A percentile compares a stretch with the other conserved stretches of the same genome.
These are phyloP conservation scores for Achaetomiella virescens DNA, from an alignment of 495 filamentous ascomycete genomes.

Conservation along the genomic window DNA sequence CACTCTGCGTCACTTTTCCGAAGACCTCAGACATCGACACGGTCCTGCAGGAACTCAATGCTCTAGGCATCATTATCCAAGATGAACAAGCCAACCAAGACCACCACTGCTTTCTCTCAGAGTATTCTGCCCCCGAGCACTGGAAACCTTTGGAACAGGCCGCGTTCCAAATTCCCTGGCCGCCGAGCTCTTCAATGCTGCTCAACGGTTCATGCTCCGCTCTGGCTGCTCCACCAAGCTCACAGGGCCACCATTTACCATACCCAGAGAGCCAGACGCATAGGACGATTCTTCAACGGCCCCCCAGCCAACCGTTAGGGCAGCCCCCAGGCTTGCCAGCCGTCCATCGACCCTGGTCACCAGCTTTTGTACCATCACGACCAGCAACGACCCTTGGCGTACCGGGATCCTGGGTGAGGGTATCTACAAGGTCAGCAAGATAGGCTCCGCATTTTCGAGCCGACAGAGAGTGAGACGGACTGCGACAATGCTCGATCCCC, in stretches of 20 bases:
- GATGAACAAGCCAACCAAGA: background rate
- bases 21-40: constrained; percentile 13
- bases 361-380: constrained; percentile 5
- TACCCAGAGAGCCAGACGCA: background rate
- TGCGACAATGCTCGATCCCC: constrained; percentile 1
- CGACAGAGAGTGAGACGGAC: constrained; percentile 10
- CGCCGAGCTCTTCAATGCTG: background rate
- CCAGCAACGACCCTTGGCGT: constrained; percentile 18
- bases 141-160: background rate
- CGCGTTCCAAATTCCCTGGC: background rate
- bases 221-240: background rate
- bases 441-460: constrained; percentile 8
- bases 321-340: background rate
- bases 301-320: constrained; percentile 16
- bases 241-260: background rate
- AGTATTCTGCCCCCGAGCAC: background rate
- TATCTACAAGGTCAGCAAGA: constrained; percentile 26
- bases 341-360: constrained; percentile 9
- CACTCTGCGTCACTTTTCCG: constrained; percentile 16
- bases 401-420: constrained; percentile 22
- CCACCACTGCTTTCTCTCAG: background rate
- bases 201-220: constrained; percentile 2
- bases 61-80: constrained; percentile 8
- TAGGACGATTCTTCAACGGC: background rate
- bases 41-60: constrained; percentile 13